A percentile compares a stretch with the other conserved stretches of the same genome.
Evolutionary conservation across 768 basidiomycete species (phyloP).

Genomic region (Mrakia blollopis): DNA sequence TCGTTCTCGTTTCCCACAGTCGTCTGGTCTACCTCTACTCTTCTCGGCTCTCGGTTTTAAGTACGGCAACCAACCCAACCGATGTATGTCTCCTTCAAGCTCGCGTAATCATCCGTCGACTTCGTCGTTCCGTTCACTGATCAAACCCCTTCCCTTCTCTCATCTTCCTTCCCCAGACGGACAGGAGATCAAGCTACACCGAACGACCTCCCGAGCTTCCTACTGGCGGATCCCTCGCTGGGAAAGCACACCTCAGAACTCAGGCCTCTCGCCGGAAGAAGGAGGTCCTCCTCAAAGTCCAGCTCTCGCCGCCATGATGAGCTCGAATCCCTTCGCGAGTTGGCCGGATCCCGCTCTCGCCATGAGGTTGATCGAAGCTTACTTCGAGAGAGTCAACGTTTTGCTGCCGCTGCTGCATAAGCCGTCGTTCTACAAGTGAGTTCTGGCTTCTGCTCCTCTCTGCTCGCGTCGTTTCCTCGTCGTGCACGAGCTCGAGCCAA

Average conservation of each 20-base stretch:
- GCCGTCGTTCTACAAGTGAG: constrained; percentile 30
- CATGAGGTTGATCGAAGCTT: constrained; percentile 19
- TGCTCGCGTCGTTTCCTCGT: not conserved
- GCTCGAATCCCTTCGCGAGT: constrained; percentile 27
- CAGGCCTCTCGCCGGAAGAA: not conserved
- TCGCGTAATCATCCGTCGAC: not conserved
- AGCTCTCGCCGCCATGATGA: constrained; percentile 19
- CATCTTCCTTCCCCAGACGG: not conserved
- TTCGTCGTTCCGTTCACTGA: not conserved
- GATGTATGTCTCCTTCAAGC: constrained; percentile 1
- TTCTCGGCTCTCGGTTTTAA: constrained; percentile 31
- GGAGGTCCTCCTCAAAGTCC: constrained; percentile 15
- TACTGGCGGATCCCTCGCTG: constrained; percentile 23
- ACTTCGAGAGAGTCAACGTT: constrained; percentile 28
- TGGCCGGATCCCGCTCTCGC: constrained; percentile 27
- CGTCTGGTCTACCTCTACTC: constrained; percentile 25
- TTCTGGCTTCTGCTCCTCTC: not conserved
- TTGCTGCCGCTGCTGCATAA: constrained; percentile 27
- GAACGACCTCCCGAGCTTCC: constrained; percentile 22
- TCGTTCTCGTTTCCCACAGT: not conserved
- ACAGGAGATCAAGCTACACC: constrained; percentile 30
- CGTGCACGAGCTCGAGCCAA: not conserved
- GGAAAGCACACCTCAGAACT: constrained; percentile 26
- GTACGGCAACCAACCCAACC: constrained; percentile 27
- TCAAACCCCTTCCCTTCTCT: not conserved